Evolutionary conservation across 768 basidiomycete genomes (phyloP).

Genomic region (Naganishia randhawae): DNA sequence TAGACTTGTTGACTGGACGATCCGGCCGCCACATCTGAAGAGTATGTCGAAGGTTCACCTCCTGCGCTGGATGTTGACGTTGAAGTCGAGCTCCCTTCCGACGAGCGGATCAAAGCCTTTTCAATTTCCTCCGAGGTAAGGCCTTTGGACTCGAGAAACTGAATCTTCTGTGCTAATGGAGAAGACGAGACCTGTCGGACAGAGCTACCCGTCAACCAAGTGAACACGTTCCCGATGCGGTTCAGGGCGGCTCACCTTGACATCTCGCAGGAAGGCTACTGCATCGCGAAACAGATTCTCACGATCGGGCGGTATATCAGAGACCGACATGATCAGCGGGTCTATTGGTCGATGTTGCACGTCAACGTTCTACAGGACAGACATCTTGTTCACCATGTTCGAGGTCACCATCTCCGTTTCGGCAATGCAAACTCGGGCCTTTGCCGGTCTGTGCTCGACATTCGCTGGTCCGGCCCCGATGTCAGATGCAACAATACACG

Average conservation of each 20-base stretch:
- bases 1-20: background rate
- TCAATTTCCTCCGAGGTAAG: constrained; percentile 79
- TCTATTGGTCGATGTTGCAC: background rate
- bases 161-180: constrained; percentile 74
- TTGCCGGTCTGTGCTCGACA: too few species aligned
- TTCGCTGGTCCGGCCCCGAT: too few species aligned
- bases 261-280: constrained; percentile 77
- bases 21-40: constrained; percentile 23
- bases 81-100: constrained; percentile 7
- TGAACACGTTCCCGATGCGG: too few species aligned
- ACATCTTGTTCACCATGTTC: too few species aligned
- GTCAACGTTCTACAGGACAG: too few species aligned
- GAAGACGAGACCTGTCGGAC: constrained; percentile 66
- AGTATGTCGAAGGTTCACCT: constrained; percentile 30
- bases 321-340: constrained; percentile 6
- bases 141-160: constrained; percentile 95
- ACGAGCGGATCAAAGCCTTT: constrained; percentile 58
- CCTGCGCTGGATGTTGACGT: constrained; percentile 49
- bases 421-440: too few species aligned
- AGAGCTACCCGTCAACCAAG: background rate
- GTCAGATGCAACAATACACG: too few species aligned
- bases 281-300: constrained; percentile 67
- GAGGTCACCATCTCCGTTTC: too few species aligned
- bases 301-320: constrained; percentile 3
- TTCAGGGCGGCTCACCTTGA: constrained; percentile 58